Evolutionary conservation across 768 basidiomycete species (phyloP).

Genomic region (Tylopilus vinaceipallidus): DNA sequence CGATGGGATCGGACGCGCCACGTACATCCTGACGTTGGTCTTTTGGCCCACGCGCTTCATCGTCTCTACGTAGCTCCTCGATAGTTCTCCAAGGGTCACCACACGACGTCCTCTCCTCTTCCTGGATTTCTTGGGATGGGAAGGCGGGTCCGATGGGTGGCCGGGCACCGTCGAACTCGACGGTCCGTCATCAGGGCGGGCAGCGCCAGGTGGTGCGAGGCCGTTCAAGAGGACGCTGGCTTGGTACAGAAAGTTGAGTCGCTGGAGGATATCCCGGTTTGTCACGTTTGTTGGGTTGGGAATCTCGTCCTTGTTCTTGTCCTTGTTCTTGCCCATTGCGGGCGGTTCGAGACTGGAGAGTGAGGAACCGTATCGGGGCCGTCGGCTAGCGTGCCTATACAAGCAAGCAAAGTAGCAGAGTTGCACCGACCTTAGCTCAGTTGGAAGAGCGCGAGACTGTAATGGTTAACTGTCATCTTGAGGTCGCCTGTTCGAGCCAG

Average conservation of each 20-base stretch:
- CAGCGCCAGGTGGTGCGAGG: slow-evolving; percentile 22
- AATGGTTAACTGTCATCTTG: slow-evolving; percentile 37
- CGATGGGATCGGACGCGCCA: slow-evolving; percentile 31
- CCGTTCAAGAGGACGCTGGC: slow-evolving; percentile 63
- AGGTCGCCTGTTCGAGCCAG: slow-evolving; percentile 46
- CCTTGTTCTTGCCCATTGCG: slow-evolving; percentile 69
- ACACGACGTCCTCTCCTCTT: slow-evolving; percentile 27
- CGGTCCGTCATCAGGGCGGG: background rate
- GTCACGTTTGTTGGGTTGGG: slow-evolving; percentile 57
- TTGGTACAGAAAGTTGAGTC: slow-evolving; percentile 85
- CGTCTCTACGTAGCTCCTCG: slow-evolving; percentile 58
- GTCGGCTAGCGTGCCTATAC: too few species aligned
- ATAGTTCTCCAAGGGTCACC: slow-evolving; percentile 47
- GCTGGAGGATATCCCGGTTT: slow-evolving; percentile 77
- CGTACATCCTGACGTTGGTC: slow-evolving; percentile 75
- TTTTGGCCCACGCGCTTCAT: slow-evolving; percentile 76
- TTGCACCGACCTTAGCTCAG: slow-evolving; percentile 40
- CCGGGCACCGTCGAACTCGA: background rate
- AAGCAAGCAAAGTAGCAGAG: too few species aligned
- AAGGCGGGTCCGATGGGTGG: background rate
- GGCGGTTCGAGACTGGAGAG: too few species aligned
- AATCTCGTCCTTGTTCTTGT: slow-evolving; percentile 52
- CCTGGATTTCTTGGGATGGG: background rate
- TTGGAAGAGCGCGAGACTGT: slow-evolving; percentile 52
- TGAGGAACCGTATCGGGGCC: too few species aligned